Conservation (phyloP, 768 basidiomycete species). For the Lactarius vividus region DNA sequence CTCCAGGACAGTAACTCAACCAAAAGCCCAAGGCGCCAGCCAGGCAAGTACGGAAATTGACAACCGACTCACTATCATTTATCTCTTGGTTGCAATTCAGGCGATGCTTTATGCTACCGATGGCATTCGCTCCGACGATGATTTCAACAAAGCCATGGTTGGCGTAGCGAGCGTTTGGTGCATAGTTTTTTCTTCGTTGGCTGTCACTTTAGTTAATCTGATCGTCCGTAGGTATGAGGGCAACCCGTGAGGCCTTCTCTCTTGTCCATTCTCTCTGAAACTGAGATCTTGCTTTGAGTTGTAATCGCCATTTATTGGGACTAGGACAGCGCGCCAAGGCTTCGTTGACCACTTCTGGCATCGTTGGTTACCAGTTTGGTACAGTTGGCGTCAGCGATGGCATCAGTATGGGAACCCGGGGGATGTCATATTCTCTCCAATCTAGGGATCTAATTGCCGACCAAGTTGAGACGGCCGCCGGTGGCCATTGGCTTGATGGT, state of each 20-base stretch:
- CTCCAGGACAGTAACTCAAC: slow-evolving; percentile 80
- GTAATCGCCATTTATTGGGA: slow-evolving; percentile 89
- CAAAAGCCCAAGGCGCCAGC: slow-evolving; percentile 93
- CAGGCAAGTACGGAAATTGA: slow-evolving; percentile 50
- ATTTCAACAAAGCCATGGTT: slow-evolving; percentile 96
- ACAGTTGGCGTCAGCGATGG: slow-evolving; percentile 98
- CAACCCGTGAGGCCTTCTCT: slow-evolving; percentile 72
- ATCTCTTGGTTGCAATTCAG: slow-evolving; percentile 39
- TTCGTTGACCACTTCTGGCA: slow-evolving; percentile 62
- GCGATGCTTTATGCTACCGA: slow-evolving; percentile 99
- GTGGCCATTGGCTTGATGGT: slow-evolving; percentile 96
- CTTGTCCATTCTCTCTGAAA: not conserved
- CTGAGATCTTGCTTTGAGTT: slow-evolving; percentile 48
- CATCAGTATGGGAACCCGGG: slow-evolving; percentile 95
- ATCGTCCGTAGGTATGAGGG: slow-evolving; percentile 82
- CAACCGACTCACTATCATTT: not conserved
- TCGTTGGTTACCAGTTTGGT: slow-evolving; percentile 97
- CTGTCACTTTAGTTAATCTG: slow-evolving; percentile 28
- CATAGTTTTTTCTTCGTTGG: slow-evolving; percentile 34
- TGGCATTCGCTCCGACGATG: slow-evolving; percentile 71
- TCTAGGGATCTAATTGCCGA: slow-evolving; percentile 98
- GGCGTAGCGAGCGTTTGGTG: slow-evolving; percentile 97
- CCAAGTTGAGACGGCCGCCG: slow-evolving; percentile 92
- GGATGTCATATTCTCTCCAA: slow-evolving; percentile 95
- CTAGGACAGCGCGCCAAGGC: slow-evolving; percentile 85